Conservation (phyloP, 306 rosid species). For the Mimosa bimucronata region DNA sequence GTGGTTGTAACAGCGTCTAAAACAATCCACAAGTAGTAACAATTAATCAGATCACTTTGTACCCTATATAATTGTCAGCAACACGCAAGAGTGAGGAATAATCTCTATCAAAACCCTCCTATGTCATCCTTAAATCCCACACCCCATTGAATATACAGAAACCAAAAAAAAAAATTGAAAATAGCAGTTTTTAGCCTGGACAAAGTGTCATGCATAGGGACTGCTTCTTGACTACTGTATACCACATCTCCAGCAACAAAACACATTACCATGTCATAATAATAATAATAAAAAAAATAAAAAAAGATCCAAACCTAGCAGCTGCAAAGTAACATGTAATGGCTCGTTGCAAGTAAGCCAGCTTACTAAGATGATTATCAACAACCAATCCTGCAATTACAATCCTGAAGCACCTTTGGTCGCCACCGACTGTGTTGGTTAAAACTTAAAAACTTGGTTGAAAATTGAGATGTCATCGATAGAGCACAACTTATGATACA, state of each 20-base stretch:
- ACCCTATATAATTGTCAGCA: conserved; percentile 15
- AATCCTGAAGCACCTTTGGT: conserved; percentile 20
- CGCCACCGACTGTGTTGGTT: conserved; percentile 22
- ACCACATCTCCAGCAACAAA: conserved; percentile 29
- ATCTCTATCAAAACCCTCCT: conserved; percentile 16
- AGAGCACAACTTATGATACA: conserved; percentile 29
- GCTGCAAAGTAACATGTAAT: conserved; percentile 23
- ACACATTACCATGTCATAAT: conserved; percentile 40
- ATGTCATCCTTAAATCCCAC: conserved; percentile 1
- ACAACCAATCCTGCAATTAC: conserved; percentile 13
- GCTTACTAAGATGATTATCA: conserved; percentile 34
- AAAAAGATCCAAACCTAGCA: conserved; percentile 50
- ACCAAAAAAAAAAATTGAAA: not conserved
- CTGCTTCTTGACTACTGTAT: conserved; percentile 1
- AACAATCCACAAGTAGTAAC: conserved; percentile 33
- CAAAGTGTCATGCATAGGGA: not conserved
- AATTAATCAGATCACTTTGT: conserved; percentile 34
- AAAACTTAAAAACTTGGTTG: conserved; percentile 18
- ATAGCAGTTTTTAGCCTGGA: not conserved
- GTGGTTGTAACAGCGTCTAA: conserved; percentile 54
- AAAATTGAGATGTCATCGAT: conserved; percentile 33
- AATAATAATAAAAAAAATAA: not conserved
- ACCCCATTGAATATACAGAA: not conserved
- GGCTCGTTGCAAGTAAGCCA: conserved; percentile 29
- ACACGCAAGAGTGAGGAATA: conserved; percentile 19